phyloP scores from a whole-genome alignment of 1,139 yeast genomes.

The Pichia sp. region DNA sequence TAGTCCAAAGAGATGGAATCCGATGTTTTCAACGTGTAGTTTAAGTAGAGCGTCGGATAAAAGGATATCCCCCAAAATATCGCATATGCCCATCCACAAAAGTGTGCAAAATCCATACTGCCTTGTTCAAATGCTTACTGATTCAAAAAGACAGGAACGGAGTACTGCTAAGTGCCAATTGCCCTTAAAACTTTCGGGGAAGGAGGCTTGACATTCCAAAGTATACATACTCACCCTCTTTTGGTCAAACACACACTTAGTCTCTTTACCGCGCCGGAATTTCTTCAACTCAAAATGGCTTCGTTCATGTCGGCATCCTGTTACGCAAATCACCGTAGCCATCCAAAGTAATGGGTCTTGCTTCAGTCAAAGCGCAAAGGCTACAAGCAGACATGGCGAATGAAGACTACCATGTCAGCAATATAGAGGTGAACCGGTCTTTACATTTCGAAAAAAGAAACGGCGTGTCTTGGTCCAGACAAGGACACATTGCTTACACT shows the following conservation, averaged over 20 bases:
- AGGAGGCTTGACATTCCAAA: too few relatives aligned
- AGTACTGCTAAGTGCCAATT: too few relatives aligned
- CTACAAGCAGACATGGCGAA: not conserved
- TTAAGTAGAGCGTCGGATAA: conserved; percentile 42
- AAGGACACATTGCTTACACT: conserved; percentile 67
- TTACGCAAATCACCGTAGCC: not conserved
- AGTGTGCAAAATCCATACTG: conserved; percentile 16
- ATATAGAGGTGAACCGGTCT: conserved; percentile 10
- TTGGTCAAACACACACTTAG: not conserved
- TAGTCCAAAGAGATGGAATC: conserved; percentile 45
- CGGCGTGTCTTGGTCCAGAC: conserved; percentile 65
- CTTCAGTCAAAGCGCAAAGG: not conserved
- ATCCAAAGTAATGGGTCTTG: too few relatives aligned
- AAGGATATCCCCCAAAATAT: conserved; percentile 39
- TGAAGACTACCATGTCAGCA: conserved; percentile 1
- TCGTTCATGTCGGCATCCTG: not conserved
- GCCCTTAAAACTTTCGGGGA: too few relatives aligned
- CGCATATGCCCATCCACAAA: conserved; percentile 33
- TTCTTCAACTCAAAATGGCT: conserved; percentile 1
- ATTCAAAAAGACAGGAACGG: not conserved
- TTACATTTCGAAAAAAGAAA: conserved; percentile 19
- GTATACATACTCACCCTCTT: not conserved
- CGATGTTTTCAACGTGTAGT: conserved; percentile 36
- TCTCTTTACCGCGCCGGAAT: not conserved
- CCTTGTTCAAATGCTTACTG: too few relatives aligned